Evolutionary conservation across 208 protist genomes (phyloP), one percentile per base, ranked within the genome.

Genomic region (Giardia muris): DNA sequence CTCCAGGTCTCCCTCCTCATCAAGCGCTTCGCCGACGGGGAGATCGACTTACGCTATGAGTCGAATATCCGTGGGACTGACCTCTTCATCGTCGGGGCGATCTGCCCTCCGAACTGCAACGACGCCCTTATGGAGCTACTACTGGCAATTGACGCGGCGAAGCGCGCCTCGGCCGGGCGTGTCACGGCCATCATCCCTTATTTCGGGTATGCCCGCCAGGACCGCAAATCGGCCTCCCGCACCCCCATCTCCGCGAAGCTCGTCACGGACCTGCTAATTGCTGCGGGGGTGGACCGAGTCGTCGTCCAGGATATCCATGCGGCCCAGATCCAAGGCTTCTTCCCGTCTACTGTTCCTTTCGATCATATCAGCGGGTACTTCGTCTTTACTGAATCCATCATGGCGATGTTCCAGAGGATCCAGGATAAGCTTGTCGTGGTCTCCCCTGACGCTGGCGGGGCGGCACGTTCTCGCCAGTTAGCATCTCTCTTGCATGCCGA

Each of bases 51-150:
- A 57, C 95, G 97, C 86, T 97, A 98, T 92, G 95, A 96, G 67
- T 97, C 98, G 86, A 96, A 95, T 92, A 96, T 98, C 47, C 95
- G 97, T 89, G 97, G 97, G 44, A 95, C 94, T 43, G 97, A 98
- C 94, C 96, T 98, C 47, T 98, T 96, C 94, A 98, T 99, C 87
- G 97, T 99, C 91, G 97, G 98, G 93, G 96, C 96, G 92, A 98
- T 96, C 0, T 97, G 95, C 42, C 95, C 96, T 86, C 97, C 97
- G 92, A 95, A 97, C 92, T 95, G 98, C 48, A 98, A 99, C 94
- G 97, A 97, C 47, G 95, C 96, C 42, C 94, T 98, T n/a, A 98
- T 98, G 96, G 97, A 98, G 94, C 95, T 98, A 30, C 88, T 95
- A 0, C 46, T 95, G 0, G 67, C 94, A 0, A 92, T 93, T 1